Evolutionary conservation across 2,329 filamentous ascomycete species (phyloP), one percentile per base, ranked within the genome.

Genomic region (Microascus cirrosus): DNA sequence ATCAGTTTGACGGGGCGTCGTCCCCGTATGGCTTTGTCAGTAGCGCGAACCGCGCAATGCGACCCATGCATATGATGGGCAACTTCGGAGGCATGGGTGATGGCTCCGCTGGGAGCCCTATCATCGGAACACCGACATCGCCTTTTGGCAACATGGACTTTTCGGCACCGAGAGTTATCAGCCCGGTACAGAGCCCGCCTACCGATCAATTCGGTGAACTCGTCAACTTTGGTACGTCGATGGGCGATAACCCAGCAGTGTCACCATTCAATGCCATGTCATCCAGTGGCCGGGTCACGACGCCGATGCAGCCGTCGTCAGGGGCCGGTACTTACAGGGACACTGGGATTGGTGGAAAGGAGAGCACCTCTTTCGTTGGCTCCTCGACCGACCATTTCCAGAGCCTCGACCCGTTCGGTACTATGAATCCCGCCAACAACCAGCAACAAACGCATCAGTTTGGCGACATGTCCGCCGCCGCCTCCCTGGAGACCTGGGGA

Each of bases 141-240:
- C 56, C 56, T 3, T 58, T 54, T 53, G 56, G 51, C n/a, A 54
- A 34, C 15, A 48, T 58, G 15, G 56, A 58, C 51, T 58, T 54
- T 22, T 54, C 56, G 1, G 56, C 51, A 13, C 55, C 45, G 32
- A 52, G 55, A 18, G 52, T 58, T 5, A 35, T 54, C 18, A 58
- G 56, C 25, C 56, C 56, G 11, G 45, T 58, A 2, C 56, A 58
- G 25, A 58, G 56, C 28, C 56, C 56, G 4, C 22, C 56, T 4
- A 22, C 28, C 24, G 51, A 58, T 32, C 51, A 35, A 3, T 58
- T 42, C 51, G 56, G 51, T 15, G 51, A 58, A 12, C 39, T 58
- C 36, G 36, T 18, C n/a, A 20, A 25, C 35, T 28, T 54, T 11
- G 56, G 45, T 28, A 32, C n/a, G 7, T 22, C 39, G 8, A 36